Percentiles rank a stretch among this genome's conserved stretches.
These are phyloP conservation scores for Solanum peruvianum DNA, from an alignment of 257 asterid species.

Conservation along the genomic window DNA sequence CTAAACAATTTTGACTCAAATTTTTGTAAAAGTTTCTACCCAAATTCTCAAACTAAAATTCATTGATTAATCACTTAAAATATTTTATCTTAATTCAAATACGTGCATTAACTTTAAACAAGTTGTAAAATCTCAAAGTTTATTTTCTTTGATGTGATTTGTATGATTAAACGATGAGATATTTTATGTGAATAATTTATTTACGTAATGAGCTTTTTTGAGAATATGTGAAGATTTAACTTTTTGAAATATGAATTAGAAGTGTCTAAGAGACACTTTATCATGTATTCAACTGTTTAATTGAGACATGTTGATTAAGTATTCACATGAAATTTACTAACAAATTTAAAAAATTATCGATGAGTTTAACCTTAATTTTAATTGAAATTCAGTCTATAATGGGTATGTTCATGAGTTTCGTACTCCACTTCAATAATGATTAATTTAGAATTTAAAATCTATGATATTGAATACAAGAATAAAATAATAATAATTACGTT, in stretches of 20 bases:
- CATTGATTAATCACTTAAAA: neutral
- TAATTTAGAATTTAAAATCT: neutral
- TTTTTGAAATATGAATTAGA: neutral
- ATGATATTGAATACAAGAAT: neutral
- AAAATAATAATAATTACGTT: neutral
- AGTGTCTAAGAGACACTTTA: neutral
- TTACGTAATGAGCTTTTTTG: neutral
- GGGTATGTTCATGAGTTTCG: neutral
- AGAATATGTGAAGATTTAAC: neutral
- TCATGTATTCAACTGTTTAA: neutral
- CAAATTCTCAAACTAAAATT: neutral
- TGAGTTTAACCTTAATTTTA: neutral
- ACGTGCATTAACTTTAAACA: neutral
- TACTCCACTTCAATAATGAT: neutral
- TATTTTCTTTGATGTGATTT: neutral
- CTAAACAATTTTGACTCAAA: neutral
- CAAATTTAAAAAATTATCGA: neutral
- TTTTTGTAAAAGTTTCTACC: neutral
- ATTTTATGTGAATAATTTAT: neutral
- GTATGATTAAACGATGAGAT: neutral
- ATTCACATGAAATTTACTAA: neutral
- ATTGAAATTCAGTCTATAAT: neutral
- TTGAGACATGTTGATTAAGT: neutral
- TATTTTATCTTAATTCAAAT: neutral
- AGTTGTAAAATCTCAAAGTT: neutral